Base-by-base conservation (phyloP, 805 yeast species). In the Wickerhamomyces silvicola region DNA sequence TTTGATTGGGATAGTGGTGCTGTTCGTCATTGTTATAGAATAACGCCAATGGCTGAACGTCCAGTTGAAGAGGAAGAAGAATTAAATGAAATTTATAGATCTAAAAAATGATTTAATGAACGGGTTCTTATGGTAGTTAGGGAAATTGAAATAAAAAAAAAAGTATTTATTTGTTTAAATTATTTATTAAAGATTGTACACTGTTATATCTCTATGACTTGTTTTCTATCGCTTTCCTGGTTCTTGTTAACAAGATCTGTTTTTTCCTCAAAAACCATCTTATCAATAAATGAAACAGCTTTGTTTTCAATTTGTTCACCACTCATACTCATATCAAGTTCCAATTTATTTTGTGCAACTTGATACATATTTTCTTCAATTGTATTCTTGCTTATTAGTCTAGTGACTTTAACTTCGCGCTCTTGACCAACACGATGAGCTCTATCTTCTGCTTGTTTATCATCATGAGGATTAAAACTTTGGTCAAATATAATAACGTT, bases 341-440 rank as follows among this genome's bases (percentile, higher is more conserved):
- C 95, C 36, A 92, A 68, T 58, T 92, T 92, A 49, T 90, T 85
- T 49, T 83, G 83, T 0, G 97, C 97, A 50, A 92, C 60, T 46
- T 76, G 78, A 38, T 80, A 67, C 46, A 92, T 88, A 45, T 82
- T 86, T 57, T 90, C 97, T 47, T 92, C 99, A 24, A 92, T 81
- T 1, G 95, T 77, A 35, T 75, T 68, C 41, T 68, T 70, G 8
- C 82, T 72, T 32, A 92, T 77, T 39, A 92, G 60, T 35, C 94
- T 75, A 24, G 74, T 70, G 12, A 94, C 95, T 32, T 66, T 62
- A 14, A 92, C 99, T 30, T 82, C 85, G 33, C 80, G 75, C 6
- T 79, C 75, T 60, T 90, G 97, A 2, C 98, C 98, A 17, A 92
- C 96, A 58, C 99, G 73, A 57, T 92, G 99, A 0, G 97, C 95